These are phyloP conservation scores for Amanita pseudoporphyria DNA, from an alignment of 768 basidiomycete genomes.

Conservation along the genomic window DNA sequence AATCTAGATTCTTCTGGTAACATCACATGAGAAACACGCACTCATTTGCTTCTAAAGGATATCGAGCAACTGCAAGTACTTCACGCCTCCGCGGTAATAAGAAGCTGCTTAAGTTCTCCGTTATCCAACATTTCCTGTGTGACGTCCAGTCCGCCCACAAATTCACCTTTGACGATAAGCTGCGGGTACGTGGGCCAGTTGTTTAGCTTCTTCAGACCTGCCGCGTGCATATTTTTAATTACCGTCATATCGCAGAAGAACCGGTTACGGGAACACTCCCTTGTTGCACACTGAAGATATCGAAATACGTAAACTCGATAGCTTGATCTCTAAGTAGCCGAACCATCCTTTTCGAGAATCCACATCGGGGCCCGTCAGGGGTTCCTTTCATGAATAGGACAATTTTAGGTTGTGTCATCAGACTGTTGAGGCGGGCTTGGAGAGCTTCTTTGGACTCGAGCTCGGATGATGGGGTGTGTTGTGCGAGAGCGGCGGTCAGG, in stretches of 20 bases:
- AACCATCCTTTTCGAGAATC: constrained; percentile 74
- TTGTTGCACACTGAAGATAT: constrained; percentile 76
- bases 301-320: constrained; percentile 67
- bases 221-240: too few relatives aligned
- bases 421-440: constrained; percentile 42
- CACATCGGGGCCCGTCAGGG: constrained; percentile 71
- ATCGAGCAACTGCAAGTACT: too few relatives aligned
- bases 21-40: too few relatives aligned
- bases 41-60: too few relatives aligned
- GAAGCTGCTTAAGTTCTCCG: constrained; percentile 60
- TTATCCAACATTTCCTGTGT: constrained; percentile 78
- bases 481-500: constrained; percentile 52
- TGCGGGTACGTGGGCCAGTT: constrained; percentile 90
- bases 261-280: constrained; percentile 26
- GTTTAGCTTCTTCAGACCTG: constrained; percentile 70
- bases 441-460: constrained; percentile 41
- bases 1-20: too few relatives aligned
- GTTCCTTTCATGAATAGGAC: constrained; percentile 90
- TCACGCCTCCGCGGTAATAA: too few relatives aligned
- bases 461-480: constrained; percentile 40
- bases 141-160: constrained; percentile 91
- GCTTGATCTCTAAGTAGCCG: constrained; percentile 52
- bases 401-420: constrained; percentile 76
- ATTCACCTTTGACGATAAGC: constrained; percentile 79
- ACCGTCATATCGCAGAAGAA: not conserved